Base-by-base conservation (phyloP, 2,329 filamentous ascomycete species). In the Blumeria graminis region DNA sequence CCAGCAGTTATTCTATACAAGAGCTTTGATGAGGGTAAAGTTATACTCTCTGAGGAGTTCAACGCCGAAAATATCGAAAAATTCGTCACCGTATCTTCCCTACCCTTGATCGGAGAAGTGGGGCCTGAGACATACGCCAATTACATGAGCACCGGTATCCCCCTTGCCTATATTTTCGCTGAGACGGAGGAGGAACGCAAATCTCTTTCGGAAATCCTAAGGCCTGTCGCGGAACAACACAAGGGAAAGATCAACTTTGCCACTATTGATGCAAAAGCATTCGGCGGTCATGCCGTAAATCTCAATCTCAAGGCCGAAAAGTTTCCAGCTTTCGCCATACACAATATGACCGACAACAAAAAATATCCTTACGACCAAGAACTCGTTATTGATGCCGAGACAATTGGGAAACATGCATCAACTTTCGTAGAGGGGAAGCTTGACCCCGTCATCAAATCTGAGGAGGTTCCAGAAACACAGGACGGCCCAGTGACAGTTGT, bases 251-350 rank as follows among this genome's bases (percentile, higher is more conserved):
- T 98, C 75, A 96, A 94, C 83, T 93, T 98, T 69, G 92, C 89
- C 62, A 95, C 88, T 67, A 96, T 98, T 65, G 92, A 98, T 68
- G 89, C 92, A 63, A 86, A 86, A 76, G 71, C 84, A 59, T 98
- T 93, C 68, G 92, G 92, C 68, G 88, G 90, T 63, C 92, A 98
- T 73, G 89, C 87, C 63, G 81, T 79, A 66, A 98, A 98, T 81
- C 80, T 98, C 64, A 98, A 98, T 80, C 85, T 98, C 61, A 87
- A 94, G 73, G 78, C 85, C 60, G 85, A 90, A 75, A 84, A 87
- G 71, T 98, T 93, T 82, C 92, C 92, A 60, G 83, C 90, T 59
- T 98, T 98, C 71, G 92, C 89, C 67, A 96, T 98, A 70, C 92
- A 98, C 74, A 86, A 95, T 69, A 87, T 82, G 56, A 76, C 77